These are phyloP conservation scores for Botryotinia globosa DNA, from an alignment of 2,329 filamentous ascomycete genomes.

Conservation along the genomic window DNA sequence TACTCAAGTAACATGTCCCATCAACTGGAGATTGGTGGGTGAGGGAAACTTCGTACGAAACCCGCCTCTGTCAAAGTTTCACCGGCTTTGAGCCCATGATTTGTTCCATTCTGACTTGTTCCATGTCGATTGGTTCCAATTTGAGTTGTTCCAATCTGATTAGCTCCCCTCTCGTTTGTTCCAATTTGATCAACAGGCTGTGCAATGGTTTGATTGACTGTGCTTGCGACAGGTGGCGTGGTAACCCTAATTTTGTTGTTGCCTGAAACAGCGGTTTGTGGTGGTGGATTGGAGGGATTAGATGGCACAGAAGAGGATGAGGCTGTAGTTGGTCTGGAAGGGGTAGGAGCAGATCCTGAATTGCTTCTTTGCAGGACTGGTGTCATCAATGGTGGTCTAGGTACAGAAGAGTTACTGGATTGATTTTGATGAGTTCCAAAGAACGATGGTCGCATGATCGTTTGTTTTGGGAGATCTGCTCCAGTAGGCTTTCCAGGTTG, in stretches of 20 bases:
- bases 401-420: constrained; percentile 27
- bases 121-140: not conserved
- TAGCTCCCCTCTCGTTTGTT: not conserved
- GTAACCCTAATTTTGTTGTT: constrained; percentile 3
- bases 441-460: constrained; percentile 35
- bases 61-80: constrained; percentile 16
- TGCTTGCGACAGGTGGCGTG: not conserved
- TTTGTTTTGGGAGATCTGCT: constrained; percentile 27
- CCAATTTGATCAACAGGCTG: constrained; percentile 10
- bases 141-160: not conserved
- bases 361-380: constrained; percentile 29
- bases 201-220: not conserved
- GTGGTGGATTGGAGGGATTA: constrained; percentile 20
- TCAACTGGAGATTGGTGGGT: constrained; percentile 7
- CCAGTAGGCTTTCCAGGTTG: constrained; percentile 26
- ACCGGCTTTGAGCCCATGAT: constrained; percentile 9
- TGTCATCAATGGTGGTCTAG: constrained; percentile 36
- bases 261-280: constrained; percentile 11
- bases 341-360: constrained; percentile 29
- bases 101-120: not conserved
- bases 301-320: constrained; percentile 28
- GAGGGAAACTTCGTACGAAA: constrained; percentile 15
- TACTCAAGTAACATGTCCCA: not conserved
- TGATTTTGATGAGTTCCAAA: constrained; percentile 30
- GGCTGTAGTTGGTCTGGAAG: constrained; percentile 24